Conservation (phyloP, 1,284 basidiomycete genomes). For the Cryptococcus wingfieldii region DNA sequence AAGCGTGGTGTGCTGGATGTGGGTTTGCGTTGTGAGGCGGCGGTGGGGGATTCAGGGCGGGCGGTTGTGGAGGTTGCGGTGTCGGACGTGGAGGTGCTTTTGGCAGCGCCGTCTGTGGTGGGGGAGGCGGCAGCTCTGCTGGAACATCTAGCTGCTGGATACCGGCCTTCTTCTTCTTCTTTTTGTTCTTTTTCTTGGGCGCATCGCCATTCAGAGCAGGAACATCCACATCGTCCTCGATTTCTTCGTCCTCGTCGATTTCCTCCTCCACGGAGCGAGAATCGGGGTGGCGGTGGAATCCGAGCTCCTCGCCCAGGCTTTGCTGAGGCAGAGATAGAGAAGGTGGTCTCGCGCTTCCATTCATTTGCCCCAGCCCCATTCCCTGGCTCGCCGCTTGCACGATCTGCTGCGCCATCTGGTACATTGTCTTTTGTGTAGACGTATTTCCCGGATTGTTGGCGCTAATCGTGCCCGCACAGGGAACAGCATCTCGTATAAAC, state of each 20-base stretch:
- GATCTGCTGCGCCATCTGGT: slow-evolving; percentile 65
- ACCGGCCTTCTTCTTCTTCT: slow-evolving; percentile 54
- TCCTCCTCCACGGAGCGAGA: slow-evolving; percentile 44
- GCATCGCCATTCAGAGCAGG: slow-evolving; percentile 38
- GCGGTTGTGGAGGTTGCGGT: slow-evolving; percentile 25
- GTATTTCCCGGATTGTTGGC: slow-evolving; percentile 23
- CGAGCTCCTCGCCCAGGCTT: slow-evolving; percentile 51
- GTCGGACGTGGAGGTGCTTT: slow-evolving; percentile 33
- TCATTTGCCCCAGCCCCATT: slow-evolving; percentile 46
- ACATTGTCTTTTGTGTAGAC: slow-evolving; percentile 53
- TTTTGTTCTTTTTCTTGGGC: slow-evolving; percentile 54
- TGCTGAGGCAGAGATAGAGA: background rate
- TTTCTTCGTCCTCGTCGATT: slow-evolving; percentile 36
- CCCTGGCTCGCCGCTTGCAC: slow-evolving; percentile 55
- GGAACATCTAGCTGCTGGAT: slow-evolving; percentile 20
- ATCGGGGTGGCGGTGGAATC: slow-evolving; percentile 53
- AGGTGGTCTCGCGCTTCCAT: slow-evolving; percentile 21
- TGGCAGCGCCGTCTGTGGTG: slow-evolving; percentile 33
- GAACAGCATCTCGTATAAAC: slow-evolving; percentile 57
- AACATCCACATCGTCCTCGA: slow-evolving; percentile 6
- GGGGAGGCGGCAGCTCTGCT: slow-evolving; percentile 41
- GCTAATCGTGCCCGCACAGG: slow-evolving; percentile 41
- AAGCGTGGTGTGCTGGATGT: slow-evolving; percentile 21
- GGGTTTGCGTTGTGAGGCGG: slow-evolving; percentile 19
- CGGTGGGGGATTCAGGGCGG: slow-evolving; percentile 21